Evolutionary conservation across 192 early-diverging fungal species (phyloP).

Genomic region (Coemansia sp.): DNA sequence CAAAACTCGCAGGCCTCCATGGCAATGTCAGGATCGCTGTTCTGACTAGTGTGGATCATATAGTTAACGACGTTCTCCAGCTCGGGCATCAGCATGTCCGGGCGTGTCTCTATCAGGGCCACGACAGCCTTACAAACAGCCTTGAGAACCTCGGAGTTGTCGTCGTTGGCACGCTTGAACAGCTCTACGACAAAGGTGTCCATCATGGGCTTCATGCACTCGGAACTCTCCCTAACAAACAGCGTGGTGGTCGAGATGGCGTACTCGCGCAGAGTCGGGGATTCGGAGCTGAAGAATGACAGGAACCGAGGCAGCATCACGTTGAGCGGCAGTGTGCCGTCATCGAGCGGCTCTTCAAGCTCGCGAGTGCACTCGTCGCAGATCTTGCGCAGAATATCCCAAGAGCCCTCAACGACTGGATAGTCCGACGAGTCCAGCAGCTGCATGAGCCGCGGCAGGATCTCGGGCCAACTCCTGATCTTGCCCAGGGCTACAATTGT

Average conservation of each 20-base stretch:
- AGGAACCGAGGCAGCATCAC: slow-evolving; percentile 92
- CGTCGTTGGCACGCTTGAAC: slow-evolving; percentile 84
- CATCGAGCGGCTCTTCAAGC: slow-evolving; percentile 69
- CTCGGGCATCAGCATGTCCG: slow-evolving; percentile 84
- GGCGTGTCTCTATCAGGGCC: slow-evolving; percentile 79
- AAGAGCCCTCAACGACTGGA: slow-evolving; percentile 79
- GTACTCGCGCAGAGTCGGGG: slow-evolving; percentile 70
- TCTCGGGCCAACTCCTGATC: slow-evolving; percentile 79
- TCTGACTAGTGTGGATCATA: slow-evolving; percentile 93
- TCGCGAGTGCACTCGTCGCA: slow-evolving; percentile 91
- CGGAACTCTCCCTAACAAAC: slow-evolving; percentile 78
- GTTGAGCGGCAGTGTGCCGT: slow-evolving; percentile 73
- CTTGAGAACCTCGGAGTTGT: slow-evolving; percentile 79
- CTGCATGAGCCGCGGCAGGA: slow-evolving; percentile 74
- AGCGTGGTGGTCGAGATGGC: slow-evolving; percentile 85
- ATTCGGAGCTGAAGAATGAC: slow-evolving; percentile 75
- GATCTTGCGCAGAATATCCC: slow-evolving; percentile 88
- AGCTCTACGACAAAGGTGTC: slow-evolving; percentile 59
- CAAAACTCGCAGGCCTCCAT: slow-evolving; percentile 99
- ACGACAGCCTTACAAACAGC: slow-evolving; percentile 94
- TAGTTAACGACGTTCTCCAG: slow-evolving; percentile 89
- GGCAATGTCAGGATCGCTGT: slow-evolving; percentile 81
- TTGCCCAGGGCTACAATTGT: slow-evolving; percentile 74
- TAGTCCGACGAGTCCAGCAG: slow-evolving; percentile 71
- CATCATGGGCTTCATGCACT: slow-evolving; percentile 57